Conservation (phyloP, 306 rosid species). For the Ceratonia siliqua region DNA sequence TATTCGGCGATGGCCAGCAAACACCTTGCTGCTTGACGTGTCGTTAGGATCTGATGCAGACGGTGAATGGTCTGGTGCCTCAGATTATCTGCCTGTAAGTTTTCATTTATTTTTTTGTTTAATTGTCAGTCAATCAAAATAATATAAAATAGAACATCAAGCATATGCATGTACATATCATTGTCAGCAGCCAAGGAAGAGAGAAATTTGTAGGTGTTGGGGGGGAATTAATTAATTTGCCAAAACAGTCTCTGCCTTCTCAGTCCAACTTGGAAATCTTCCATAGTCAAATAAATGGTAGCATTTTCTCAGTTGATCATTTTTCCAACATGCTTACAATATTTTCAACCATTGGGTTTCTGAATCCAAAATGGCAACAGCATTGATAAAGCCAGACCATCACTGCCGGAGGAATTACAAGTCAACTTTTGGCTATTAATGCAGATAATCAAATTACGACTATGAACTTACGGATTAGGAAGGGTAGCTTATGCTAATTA, state of each 20-base stretch:
- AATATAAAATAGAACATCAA: neutral
- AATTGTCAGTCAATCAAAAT: neutral
- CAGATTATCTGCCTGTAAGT: constrained; percentile 79
- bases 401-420: neutral
- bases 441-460: constrained; percentile 31
- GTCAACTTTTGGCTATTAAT: constrained; percentile 2
- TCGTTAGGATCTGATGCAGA: constrained; percentile 70
- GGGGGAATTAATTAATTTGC: neutral
- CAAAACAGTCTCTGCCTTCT: neutral
- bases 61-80: constrained; percentile 81
- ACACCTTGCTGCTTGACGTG: constrained; percentile 92
- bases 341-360: constrained; percentile 39
- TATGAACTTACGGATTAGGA: neutral
- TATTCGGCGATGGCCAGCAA: constrained; percentile 85
- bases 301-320: constrained; percentile 17
- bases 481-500: neutral
- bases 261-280: constrained; percentile 26
- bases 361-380: constrained; percentile 25
- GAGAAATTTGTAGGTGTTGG: neutral
- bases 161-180: neutral
- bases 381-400: constrained; percentile 10
- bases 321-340: constrained; percentile 25
- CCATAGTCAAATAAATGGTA: neutral
- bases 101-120: neutral
- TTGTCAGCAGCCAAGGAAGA: neutral